A percentile compares a stretch with the other conserved stretches of the same genome.
These are phyloP conservation scores for Melaleuca quinquenervia DNA, from an alignment of 345 rosid species.

Conservation along the genomic window DNA sequence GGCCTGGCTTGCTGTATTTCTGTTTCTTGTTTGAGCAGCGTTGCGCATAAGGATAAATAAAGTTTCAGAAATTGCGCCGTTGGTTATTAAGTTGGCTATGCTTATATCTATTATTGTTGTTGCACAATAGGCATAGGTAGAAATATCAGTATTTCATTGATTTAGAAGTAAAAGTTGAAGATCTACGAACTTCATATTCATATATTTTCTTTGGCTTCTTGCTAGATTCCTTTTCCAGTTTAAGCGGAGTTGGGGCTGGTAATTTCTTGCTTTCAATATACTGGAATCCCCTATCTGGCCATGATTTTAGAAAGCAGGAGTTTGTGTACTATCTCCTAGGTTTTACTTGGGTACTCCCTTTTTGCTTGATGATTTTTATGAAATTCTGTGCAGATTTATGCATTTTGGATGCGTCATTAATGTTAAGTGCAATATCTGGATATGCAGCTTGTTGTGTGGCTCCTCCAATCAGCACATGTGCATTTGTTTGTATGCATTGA, in stretches of 20 bases:
- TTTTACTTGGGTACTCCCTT: background rate
- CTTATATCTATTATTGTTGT: background rate
- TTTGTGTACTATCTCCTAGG: background rate
- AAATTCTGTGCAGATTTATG: background rate
- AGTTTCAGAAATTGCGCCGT: background rate
- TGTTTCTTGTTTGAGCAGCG: background rate
- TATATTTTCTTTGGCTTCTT: background rate
- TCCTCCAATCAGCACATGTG: background rate
- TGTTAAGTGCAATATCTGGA: background rate
- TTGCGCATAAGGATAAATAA: background rate
- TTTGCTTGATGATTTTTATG: background rate
- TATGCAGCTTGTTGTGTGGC: background rate
- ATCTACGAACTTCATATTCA: background rate
- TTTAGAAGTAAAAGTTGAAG: too few relatives aligned
- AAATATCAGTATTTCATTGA: too few relatives aligned
- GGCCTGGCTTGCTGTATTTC: background rate
- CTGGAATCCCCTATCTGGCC: background rate
- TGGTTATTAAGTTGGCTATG: background rate
- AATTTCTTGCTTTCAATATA: background rate
- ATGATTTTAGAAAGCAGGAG: background rate
- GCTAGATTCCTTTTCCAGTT: background rate
- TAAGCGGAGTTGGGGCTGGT: background rate
- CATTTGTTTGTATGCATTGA: background rate
- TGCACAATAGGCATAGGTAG: too few relatives aligned
- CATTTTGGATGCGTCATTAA: background rate